phyloP scores from a whole-genome alignment of 169 alveolate species.

The Perkinsus chesapeaki region DNA sequence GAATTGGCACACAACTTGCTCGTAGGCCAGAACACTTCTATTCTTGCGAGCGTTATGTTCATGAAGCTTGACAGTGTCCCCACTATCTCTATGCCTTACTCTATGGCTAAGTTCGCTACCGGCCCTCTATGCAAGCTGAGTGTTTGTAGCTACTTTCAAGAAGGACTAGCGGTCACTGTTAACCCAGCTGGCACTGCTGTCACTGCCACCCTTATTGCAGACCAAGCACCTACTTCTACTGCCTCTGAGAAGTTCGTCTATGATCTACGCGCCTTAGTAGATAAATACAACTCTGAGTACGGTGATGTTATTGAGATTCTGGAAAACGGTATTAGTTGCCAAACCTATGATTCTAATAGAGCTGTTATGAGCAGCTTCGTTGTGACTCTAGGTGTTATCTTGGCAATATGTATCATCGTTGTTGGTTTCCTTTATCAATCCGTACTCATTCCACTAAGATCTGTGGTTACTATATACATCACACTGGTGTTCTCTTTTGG shows the following conservation, averaged over 20 bases:
- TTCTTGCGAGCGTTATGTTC: neutral
- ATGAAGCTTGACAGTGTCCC: neutral
- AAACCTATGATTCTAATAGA: neutral
- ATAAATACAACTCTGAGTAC: neutral
- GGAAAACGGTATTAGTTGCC: neutral
- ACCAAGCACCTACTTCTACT: neutral
- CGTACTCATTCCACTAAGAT: neutral
- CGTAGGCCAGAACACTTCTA: neutral
- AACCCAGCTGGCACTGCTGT: neutral
- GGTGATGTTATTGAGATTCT: neutral
- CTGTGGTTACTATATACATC: neutral
- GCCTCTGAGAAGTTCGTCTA: neutral
- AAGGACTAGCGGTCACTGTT: neutral
- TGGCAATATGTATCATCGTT: neutral
- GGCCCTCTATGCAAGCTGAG: neutral
- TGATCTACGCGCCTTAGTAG: neutral
- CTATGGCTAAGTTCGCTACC: neutral
- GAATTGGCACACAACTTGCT: neutral
- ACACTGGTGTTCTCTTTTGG: neutral
- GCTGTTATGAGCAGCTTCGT: neutral
- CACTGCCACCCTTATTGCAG: neutral
- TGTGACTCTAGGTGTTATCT: neutral
- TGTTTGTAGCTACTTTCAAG: neutral
- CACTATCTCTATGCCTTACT: neutral
- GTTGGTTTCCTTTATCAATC: neutral